Conservation (phyloP, 2,329 filamentous ascomycete species). For the Diaporthe batatas region DNA sequence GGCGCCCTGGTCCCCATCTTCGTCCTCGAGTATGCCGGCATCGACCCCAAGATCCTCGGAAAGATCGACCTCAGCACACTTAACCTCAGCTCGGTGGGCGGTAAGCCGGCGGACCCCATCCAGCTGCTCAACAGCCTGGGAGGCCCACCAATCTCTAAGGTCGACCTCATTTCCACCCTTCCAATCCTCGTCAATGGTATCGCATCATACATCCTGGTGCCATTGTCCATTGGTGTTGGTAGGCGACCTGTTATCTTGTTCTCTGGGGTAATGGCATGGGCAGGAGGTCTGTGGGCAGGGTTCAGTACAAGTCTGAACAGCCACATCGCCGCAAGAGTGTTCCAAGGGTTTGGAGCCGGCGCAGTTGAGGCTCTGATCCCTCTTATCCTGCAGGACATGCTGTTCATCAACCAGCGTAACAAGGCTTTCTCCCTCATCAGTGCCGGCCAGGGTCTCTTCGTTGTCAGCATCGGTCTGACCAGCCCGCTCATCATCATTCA, state of each 20-base stretch:
- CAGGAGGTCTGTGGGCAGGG: slow-evolving; percentile 46
- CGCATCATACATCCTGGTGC: slow-evolving; percentile 45
- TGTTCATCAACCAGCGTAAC: slow-evolving; percentile 47
- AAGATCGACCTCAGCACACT: slow-evolving; percentile 44
- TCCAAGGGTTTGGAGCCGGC: slow-evolving; percentile 46
- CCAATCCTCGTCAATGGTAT: slow-evolving; percentile 46
- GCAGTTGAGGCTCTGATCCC: slow-evolving; percentile 47
- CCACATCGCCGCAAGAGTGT: slow-evolving; percentile 45
- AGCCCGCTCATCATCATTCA: slow-evolving; percentile 43
- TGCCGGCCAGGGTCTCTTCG: slow-evolving; percentile 44
- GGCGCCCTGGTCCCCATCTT: slow-evolving; percentile 46
- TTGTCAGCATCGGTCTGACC: slow-evolving; percentile 42
- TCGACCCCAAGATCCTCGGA: slow-evolving; percentile 43
- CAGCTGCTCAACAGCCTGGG: slow-evolving; percentile 42
- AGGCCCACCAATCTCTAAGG: slow-evolving; percentile 42
- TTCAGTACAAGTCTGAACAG: slow-evolving; percentile 42
- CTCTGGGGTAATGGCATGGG: slow-evolving; percentile 44
- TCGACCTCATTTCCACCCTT: slow-evolving; percentile 45
- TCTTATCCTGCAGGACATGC: slow-evolving; percentile 46
- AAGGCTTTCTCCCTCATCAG: slow-evolving; percentile 44
- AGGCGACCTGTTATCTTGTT: slow-evolving; percentile 45
- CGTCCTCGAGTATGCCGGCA: slow-evolving; percentile 46
- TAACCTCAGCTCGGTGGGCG: slow-evolving; percentile 39
- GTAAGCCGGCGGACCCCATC: slow-evolving; percentile 42
- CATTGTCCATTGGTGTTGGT: slow-evolving; percentile 45